phyloP scores from a whole-genome alignment of 352 stramenopile species.

The Pythium phragmitis region DNA sequence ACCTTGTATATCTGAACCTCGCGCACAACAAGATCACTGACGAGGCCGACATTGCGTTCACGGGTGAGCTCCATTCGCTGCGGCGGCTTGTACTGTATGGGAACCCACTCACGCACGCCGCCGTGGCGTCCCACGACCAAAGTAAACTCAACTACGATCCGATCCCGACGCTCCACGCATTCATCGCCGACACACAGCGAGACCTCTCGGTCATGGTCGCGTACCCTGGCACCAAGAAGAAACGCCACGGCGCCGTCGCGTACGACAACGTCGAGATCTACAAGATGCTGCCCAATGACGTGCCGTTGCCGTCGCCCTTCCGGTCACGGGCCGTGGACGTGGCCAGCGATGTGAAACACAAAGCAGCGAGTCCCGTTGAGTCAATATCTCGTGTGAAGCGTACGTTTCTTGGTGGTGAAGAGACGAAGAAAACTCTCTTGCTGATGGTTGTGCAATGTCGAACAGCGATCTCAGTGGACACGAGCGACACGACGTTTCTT shows the following conservation, averaged over 20 bases:
- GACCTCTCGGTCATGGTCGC: slow-evolving; percentile 47
- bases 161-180: slow-evolving; percentile 49
- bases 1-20: slow-evolving; percentile 72
- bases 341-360: slow-evolving; percentile 6
- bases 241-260: slow-evolving; percentile 38
- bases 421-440: neutral
- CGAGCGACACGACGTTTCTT: slow-evolving; percentile 70
- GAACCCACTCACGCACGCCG: slow-evolving; percentile 62
- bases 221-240: slow-evolving; percentile 72
- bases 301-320: slow-evolving; percentile 54
- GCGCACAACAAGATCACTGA: slow-evolving; percentile 64
- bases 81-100: slow-evolving; percentile 75
- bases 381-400: slow-evolving; percentile 4
- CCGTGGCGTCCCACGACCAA: slow-evolving; percentile 59
- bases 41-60: slow-evolving; percentile 47
- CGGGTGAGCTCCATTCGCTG: slow-evolving; percentile 51
- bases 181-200: slow-evolving; percentile 28
- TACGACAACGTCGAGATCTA: slow-evolving; percentile 85
- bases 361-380: slow-evolving; percentile 1
- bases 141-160: slow-evolving; percentile 74
- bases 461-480: slow-evolving; percentile 32
- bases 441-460: neutral
- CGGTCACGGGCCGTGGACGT: slow-evolving; percentile 37
- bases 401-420: neutral
- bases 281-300: slow-evolving; percentile 75